Evolutionary conservation across 2,329 filamentous ascomycete species (phyloP).

Genomic region (Drechslerella dactyloides): DNA sequence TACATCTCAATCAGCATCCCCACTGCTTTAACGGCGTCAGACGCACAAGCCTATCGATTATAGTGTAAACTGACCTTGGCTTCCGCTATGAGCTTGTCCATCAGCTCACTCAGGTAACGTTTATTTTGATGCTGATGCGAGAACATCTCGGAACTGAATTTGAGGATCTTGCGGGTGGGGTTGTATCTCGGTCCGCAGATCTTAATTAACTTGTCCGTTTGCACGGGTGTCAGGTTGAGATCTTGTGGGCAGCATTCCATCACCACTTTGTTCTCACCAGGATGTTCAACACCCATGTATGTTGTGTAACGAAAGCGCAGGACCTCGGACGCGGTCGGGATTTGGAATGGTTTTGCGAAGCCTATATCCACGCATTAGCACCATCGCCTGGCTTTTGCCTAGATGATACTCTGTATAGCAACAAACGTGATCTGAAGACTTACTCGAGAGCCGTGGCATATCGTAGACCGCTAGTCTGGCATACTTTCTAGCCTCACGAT

Average conservation of each 20-base stretch:
- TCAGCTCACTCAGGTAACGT: conserved; percentile 81
- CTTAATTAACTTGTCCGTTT: conserved; percentile 84
- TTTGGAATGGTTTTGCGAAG: conserved; percentile 78
- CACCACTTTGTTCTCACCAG: conserved; percentile 90
- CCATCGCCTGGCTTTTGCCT: conserved; percentile 39
- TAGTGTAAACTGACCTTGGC: conserved; percentile 66
- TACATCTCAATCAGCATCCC: neutral
- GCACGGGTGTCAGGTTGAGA: conserved; percentile 67
- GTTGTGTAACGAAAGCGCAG: conserved; percentile 96
- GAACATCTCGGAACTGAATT: conserved; percentile 89
- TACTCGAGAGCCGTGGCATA: conserved; percentile 87
- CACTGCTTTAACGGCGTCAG: neutral
- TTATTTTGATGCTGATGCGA: conserved; percentile 94
- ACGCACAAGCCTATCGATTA: neutral
- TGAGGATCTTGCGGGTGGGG: conserved; percentile 77
- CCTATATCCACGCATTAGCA: conserved; percentile 63
- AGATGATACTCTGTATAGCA: conserved; percentile 27
- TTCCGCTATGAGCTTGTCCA: conserved; percentile 74
- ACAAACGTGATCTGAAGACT: conserved; percentile 58
- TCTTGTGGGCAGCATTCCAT: conserved; percentile 83
- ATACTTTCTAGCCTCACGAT: conserved; percentile 87
- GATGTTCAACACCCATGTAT: conserved; percentile 93
- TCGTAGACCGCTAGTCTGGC: conserved; percentile 90
- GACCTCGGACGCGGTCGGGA: conserved; percentile 71
- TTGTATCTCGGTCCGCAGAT: conserved; percentile 86